Evolutionary conservation across 306 rosid species (phyloP).

Genomic region (Rubus parviflorus): DNA sequence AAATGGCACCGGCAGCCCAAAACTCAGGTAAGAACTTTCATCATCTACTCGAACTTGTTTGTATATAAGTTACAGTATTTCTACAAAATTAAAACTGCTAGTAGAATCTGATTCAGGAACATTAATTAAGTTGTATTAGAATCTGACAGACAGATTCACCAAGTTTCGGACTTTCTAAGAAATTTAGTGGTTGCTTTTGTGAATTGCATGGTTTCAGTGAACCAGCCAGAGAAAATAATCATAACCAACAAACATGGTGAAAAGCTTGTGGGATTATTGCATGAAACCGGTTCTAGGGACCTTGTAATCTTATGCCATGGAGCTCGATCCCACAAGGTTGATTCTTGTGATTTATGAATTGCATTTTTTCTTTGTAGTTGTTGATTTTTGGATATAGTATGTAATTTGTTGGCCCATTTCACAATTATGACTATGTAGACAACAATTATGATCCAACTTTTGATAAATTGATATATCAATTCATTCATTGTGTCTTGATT

Average conservation of each 20-base stretch:
- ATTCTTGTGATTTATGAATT: neutral
- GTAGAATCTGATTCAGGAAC: neutral
- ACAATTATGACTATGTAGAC: too few species aligned
- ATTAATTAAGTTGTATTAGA: too few species aligned
- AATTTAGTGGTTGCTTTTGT: neutral
- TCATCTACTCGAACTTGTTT: neutral
- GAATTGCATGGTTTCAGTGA: neutral
- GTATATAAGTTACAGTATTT: neutral
- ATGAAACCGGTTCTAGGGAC: neutral
- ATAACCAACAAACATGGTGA: neutral
- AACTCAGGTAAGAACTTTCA: neutral
- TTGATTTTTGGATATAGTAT: neutral
- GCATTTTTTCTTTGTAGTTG: neutral
- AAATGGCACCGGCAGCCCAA: neutral
- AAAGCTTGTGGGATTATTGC: neutral
- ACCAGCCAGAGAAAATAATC: neutral
- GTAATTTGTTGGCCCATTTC: neutral
- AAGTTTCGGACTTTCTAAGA: neutral
- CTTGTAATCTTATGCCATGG: constrained; percentile 10
- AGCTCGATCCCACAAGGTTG: constrained; percentile 6
- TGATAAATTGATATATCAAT: neutral
- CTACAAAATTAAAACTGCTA: too few species aligned
- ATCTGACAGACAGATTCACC: too few species aligned
- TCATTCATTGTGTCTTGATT: neutral
- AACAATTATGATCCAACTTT: neutral